A percentile compares a stretch with the other conserved stretches of the same genome.
Evolutionary conservation across 2,329 filamentous ascomycete genomes (phyloP).

Genomic region (Metarhizium brunneum): DNA sequence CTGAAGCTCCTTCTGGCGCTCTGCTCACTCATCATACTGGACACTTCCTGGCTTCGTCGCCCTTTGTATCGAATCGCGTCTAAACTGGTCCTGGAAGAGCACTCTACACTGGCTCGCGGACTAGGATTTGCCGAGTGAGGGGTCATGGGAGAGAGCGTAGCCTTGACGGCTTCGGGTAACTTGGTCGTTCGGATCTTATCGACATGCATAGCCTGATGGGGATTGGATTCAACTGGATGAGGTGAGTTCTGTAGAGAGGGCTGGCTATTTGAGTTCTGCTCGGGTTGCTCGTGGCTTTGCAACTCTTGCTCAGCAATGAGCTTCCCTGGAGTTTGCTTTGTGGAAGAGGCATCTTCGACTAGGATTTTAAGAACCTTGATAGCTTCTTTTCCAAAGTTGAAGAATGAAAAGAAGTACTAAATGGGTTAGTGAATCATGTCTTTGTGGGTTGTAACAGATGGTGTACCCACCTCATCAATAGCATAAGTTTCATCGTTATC

Average conservation of each 20-base stretch:
- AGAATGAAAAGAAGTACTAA: conserved; percentile 95
- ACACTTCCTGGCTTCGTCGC: conserved; percentile 44
- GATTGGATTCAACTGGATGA: conserved; percentile 6
- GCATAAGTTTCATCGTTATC: conserved; percentile 92
- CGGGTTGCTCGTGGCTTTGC: conserved; percentile 1
- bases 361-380: conserved; percentile 67
- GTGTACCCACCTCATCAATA: conserved; percentile 67
- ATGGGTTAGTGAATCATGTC: conserved; percentile 1
- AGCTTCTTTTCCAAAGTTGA: conserved; percentile 75
- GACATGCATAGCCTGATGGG: conserved; percentile 12
- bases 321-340: conserved; percentile 19
- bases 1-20: conserved; percentile 55
- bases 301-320: conserved; percentile 9
- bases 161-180: conserved; percentile 49
- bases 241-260: conserved; percentile 2
- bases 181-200: conserved; percentile 28
- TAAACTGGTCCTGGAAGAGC: conserved; percentile 38
- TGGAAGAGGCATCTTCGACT: conserved; percentile 52
- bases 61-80: conserved; percentile 40
- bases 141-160: conserved; percentile 47
- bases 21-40: conserved; percentile 30
- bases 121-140: conserved; percentile 36
- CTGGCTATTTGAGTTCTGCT: neutral
- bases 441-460: neutral
- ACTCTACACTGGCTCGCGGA: conserved; percentile 46